Evolutionary conservation across 257 asterid genomes (phyloP).

Genomic region (Plantago ovata): DNA sequence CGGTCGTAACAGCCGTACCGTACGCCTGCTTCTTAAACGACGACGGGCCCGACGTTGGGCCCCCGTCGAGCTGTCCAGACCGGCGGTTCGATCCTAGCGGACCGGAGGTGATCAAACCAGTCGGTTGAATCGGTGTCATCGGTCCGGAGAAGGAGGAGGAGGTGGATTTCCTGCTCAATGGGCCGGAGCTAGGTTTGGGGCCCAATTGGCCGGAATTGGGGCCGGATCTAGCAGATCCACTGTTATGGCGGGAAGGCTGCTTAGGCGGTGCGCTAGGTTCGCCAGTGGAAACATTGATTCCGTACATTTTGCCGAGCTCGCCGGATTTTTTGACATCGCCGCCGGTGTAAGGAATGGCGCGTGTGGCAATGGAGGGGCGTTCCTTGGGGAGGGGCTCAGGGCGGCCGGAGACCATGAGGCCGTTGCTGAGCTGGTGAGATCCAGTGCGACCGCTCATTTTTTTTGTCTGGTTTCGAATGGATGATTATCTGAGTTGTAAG

Average conservation of each 20-base stretch:
- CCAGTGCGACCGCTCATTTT: background rate
- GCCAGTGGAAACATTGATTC: constrained; percentile 29
- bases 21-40: background rate
- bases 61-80: background rate
- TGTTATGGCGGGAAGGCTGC: constrained; percentile 60
- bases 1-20: background rate
- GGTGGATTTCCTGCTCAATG: constrained; percentile 57
- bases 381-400: constrained; percentile 63
- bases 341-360: constrained; percentile 79
- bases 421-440: constrained; percentile 71
- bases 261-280: constrained; percentile 23
- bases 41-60: background rate
- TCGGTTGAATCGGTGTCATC: constrained; percentile 78
- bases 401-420: constrained; percentile 74
- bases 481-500: background rate
- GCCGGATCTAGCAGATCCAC: constrained; percentile 54
- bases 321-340: constrained; percentile 82
- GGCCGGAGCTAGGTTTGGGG: constrained; percentile 56
- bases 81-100: background rate
- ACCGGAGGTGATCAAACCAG: constrained; percentile 29
- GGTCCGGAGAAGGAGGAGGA: constrained; percentile 84
- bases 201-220: constrained; percentile 58
- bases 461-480: background rate
- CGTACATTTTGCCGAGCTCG: constrained; percentile 81
- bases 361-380: constrained; percentile 51